Conservation (phyloP, 805 yeast species). For the Danielia oregonensis region DNA sequence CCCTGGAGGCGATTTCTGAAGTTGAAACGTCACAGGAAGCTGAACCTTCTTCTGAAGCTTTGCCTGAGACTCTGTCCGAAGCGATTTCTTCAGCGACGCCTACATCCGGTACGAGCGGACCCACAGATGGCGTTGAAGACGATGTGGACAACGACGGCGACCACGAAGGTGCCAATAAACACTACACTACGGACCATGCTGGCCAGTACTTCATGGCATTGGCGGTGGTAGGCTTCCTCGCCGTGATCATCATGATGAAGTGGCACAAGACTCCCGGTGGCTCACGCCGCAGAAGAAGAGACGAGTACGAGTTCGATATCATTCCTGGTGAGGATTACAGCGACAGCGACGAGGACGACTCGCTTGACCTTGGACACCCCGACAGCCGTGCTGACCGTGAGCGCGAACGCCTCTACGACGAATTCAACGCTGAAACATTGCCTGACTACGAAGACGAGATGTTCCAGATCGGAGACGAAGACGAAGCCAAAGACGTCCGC, state of each 20-base stretch:
- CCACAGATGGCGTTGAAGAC: slow-evolving; percentile 4
- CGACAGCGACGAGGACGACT: slow-evolving; percentile 35
- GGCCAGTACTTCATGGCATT: slow-evolving; percentile 61
- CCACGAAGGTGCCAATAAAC: slow-evolving; percentile 32
- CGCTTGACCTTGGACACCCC: slow-evolving; percentile 26
- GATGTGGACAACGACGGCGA: slow-evolving; percentile 24
- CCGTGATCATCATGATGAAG: slow-evolving; percentile 44
- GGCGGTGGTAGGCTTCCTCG: slow-evolving; percentile 54
- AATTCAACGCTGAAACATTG: slow-evolving; percentile 34
- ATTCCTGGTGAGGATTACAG: slow-evolving; percentile 62
- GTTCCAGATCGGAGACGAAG: slow-evolving; percentile 40
- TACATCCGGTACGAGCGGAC: slow-evolving; percentile 1
- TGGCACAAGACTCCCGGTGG: slow-evolving; percentile 40
- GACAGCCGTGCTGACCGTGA: slow-evolving; percentile 27
- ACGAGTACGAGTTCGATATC: slow-evolving; percentile 71
- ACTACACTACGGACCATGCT: slow-evolving; percentile 40
- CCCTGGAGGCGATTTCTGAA: too few species aligned
- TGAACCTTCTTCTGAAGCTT: neutral
- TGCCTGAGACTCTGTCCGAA: neutral
- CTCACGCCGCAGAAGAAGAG: slow-evolving; percentile 52
- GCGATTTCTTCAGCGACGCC: slow-evolving; percentile 4
- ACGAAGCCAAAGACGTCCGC: slow-evolving; percentile 12
- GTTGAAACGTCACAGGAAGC: neutral
- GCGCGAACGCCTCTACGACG: slow-evolving; percentile 39
- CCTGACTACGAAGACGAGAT: slow-evolving; percentile 38